phyloP scores from a whole-genome alignment of 1,284 basidiomycete species.

The Austroboletus niveus region DNA sequence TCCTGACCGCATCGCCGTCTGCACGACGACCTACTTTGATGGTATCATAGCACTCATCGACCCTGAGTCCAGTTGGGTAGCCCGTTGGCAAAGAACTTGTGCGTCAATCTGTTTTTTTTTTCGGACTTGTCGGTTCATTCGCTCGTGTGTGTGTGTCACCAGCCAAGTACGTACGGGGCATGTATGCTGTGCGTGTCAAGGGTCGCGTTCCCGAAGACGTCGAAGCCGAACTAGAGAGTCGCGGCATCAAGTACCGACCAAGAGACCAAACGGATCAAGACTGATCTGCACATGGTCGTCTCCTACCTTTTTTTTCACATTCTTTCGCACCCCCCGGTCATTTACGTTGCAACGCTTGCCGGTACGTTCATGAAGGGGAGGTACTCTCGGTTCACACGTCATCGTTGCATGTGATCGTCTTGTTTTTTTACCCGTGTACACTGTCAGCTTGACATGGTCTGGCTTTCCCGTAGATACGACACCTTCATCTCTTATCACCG shows the following conservation, averaged over 20 bases:
- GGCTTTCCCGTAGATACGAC: slow-evolving; percentile 7
- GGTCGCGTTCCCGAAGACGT: slow-evolving; percentile 86
- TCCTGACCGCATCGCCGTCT: slow-evolving; percentile 79
- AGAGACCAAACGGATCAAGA: slow-evolving; percentile 75
- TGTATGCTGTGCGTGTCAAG: slow-evolving; percentile 87
- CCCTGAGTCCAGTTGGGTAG: slow-evolving; percentile 93
- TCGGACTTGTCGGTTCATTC: slow-evolving; percentile 3
- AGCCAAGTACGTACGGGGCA: slow-evolving; percentile 85
- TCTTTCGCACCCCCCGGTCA: not conserved
- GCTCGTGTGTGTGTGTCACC: slow-evolving; percentile 2
- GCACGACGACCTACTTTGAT: slow-evolving; percentile 94
- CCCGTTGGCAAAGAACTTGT: slow-evolving; percentile 90
- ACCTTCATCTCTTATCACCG: no score
- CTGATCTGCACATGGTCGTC: slow-evolving; percentile 30
- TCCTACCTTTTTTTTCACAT: not conserved
- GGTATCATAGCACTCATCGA: slow-evolving; percentile 89
- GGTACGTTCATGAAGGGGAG: not conserved
- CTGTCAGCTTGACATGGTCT: not conserved
- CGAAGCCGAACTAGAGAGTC: slow-evolving; percentile 70
- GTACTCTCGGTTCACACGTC: slow-evolving; percentile 20
- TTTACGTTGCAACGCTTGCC: not conserved
- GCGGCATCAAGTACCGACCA: slow-evolving; percentile 79
- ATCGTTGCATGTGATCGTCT: slow-evolving; percentile 7
- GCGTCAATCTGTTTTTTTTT: slow-evolving; percentile 33
- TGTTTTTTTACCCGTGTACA: not conserved